Evolutionary conservation across 495 filamentous ascomycete species (phyloP), one percentile per base, ranked within the genome.

Genomic region (Penicillium egyptiacum): DNA sequence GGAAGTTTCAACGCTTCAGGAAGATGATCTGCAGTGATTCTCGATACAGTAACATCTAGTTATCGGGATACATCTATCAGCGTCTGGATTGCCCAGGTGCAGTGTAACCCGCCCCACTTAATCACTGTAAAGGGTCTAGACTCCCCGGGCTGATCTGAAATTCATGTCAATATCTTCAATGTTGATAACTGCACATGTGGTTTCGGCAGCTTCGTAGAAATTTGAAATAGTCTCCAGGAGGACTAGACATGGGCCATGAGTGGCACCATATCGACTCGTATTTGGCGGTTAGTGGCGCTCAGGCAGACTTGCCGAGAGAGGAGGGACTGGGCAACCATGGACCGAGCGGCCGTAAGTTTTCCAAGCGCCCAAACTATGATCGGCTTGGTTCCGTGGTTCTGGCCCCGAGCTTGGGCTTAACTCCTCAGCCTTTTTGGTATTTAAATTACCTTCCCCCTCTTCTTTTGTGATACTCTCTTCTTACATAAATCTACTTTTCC

Each of bases 281-380:
- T 58, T 53, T 40, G 47, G 17, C 17, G 53, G 56, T 9, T 16
- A 26, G 50, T 57, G 64, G 61, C 61, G 61, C 58, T 56, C 19
- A 55, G 60, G 53, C 56, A 55, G 54, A 50, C 59, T 62, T 37
- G 56, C 53, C 56, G 50, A 30, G 22, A 53, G 39, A 33, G 16
- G 30, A 30, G 30, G 11, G 30, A 33, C 30, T 20, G 41, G 35
- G 17, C 20, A 59, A 57, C 65, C 65, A 66, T 68, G 65, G 65
- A 25, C 53, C 53, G 25, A 26, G 26, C 39, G 22, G 28, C 53
- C 17, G 57, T 61, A 61, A 66, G 60, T 61, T 66, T 65, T 57
- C 51, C 44, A 37, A 52, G 58, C 39, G 37, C 58, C 59, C 64
- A 63, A 67, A 59, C 63, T 60, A 40, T 50, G 65, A 68, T 68